Percentiles rank a stretch among this genome's conserved stretches.
These are phyloP conservation scores for Beta vulgaris DNA, from an alignment of 148 eudicot species.

Conservation along the genomic window DNA sequence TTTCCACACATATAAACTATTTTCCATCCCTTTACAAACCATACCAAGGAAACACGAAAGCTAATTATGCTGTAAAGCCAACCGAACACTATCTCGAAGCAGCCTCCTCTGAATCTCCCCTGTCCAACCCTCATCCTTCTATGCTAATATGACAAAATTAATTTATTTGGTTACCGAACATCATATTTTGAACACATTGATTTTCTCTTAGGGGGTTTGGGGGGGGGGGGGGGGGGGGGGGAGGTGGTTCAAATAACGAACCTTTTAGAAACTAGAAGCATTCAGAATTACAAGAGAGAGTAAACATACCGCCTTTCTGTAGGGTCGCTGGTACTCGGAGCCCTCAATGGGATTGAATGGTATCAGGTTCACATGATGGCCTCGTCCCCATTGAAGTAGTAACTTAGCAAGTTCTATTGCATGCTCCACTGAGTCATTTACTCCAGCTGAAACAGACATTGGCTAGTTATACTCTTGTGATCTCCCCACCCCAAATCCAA, in stretches of 20 bases:
- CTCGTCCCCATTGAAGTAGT: conserved; percentile 87
- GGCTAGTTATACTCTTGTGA: background rate
- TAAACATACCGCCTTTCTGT: conserved; percentile 65
- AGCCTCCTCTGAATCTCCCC: background rate
- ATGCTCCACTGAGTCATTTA: conserved; percentile 82
- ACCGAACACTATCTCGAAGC: background rate
- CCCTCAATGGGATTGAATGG: conserved; percentile 96
- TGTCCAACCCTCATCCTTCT: background rate
- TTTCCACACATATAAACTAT: too few species aligned
- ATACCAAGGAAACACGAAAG: too few species aligned
- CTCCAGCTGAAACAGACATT: conserved; percentile 67
- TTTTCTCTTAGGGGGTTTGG: too few species aligned
- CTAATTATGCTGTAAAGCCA: too few species aligned
- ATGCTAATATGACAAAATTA: too few species aligned
- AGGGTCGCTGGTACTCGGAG: conserved; percentile 82
- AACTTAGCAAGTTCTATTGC: conserved; percentile 86
- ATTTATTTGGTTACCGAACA: too few species aligned
- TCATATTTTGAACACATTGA: too few species aligned
- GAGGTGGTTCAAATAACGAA: too few species aligned
- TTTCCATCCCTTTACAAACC: too few species aligned
- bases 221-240: background rate
- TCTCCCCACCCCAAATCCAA: background rate
- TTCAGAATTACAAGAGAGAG: background rate
- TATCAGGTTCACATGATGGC: conserved; percentile 93
- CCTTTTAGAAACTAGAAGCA: conserved; percentile 6